Conservation (phyloP, 2,329 filamentous ascomycete genomes). For the Coleophoma cylindrospora region DNA sequence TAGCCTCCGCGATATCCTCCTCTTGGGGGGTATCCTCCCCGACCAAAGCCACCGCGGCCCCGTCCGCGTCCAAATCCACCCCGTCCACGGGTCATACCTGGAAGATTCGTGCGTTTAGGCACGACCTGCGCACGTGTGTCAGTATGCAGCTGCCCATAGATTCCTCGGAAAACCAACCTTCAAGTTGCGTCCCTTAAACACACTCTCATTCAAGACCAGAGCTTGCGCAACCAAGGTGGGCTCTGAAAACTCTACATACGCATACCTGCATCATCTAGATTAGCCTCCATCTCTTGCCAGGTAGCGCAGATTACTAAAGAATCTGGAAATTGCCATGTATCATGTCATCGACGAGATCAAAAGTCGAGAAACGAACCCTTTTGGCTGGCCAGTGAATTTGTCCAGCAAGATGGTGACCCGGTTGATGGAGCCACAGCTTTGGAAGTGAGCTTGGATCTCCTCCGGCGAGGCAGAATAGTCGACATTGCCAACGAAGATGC, state of each 20-base stretch:
- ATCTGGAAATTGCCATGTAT: slow-evolving; percentile 12
- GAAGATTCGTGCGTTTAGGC: slow-evolving; percentile 94
- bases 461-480: slow-evolving; percentile 96
- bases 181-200: slow-evolving; percentile 90
- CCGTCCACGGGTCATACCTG: slow-evolving; percentile 83
- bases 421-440: slow-evolving; percentile 95
- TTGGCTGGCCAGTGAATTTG: slow-evolving; percentile 98
- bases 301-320: slow-evolving; percentile 36
- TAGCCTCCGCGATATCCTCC: slow-evolving; percentile 41
- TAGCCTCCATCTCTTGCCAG: slow-evolving; percentile 53
- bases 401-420: slow-evolving; percentile 95
- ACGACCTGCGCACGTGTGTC: slow-evolving; percentile 51
- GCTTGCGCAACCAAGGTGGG: slow-evolving; percentile 89
- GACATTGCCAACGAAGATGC: slow-evolving; percentile 97
- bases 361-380: slow-evolving; percentile 66
- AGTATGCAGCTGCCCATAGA: background rate
- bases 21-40: slow-evolving; percentile 50
- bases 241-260: slow-evolving; percentile 97
- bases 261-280: slow-evolving; percentile 62
- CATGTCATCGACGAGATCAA: slow-evolving; percentile 6
- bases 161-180: slow-evolving; percentile 58
- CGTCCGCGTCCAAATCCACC: slow-evolving; percentile 40
- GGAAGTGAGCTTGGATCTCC: slow-evolving; percentile 97
- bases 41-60: slow-evolving; percentile 44
- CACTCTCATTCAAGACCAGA: slow-evolving; percentile 90